A percentile compares a stretch with the other conserved stretches of the same genome.
Conservation (phyloP, 2,329 filamentous ascomycete species). For the Cytospora leucostoma region DNA sequence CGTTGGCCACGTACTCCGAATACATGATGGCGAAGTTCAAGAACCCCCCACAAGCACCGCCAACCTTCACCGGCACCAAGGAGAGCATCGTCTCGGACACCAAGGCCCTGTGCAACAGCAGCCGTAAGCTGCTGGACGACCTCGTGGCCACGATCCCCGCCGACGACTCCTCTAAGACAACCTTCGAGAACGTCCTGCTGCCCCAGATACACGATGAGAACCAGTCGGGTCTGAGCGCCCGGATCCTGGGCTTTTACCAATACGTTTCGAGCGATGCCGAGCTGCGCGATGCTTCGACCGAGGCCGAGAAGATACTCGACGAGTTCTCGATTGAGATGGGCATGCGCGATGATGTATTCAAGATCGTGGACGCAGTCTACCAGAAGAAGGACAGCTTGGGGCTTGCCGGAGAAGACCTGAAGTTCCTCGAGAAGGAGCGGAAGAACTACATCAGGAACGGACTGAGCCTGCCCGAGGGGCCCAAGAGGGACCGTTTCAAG, state of each 20-base stretch:
- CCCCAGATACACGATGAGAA: slow-evolving; percentile 78
- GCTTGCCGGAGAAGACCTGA: slow-evolving; percentile 68
- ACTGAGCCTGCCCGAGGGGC: slow-evolving; percentile 68
- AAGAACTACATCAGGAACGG: slow-evolving; percentile 78
- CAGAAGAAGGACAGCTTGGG: slow-evolving; percentile 55
- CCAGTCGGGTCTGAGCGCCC: slow-evolving; percentile 55
- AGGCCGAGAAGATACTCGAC: slow-evolving; percentile 74
- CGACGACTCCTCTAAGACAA: slow-evolving; percentile 52
- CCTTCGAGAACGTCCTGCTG: slow-evolving; percentile 56
- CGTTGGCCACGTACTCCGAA: slow-evolving; percentile 48
- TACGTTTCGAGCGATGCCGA: slow-evolving; percentile 70
- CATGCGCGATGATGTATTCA: slow-evolving; percentile 82
- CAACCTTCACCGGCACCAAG: slow-evolving; percentile 74
- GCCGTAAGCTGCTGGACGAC: slow-evolving; percentile 65
- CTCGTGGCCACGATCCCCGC: slow-evolving; percentile 62
- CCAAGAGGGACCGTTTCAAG: slow-evolving; percentile 77
- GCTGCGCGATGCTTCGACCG: slow-evolving; percentile 73
- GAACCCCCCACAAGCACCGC: slow-evolving; percentile 75
- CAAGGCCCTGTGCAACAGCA: slow-evolving; percentile 64
- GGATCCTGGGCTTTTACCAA: slow-evolving; percentile 79
- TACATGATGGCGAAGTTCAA: slow-evolving; percentile 69
- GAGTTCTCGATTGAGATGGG: slow-evolving; percentile 76
- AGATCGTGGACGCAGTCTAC: slow-evolving; percentile 61
- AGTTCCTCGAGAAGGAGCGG: slow-evolving; percentile 76
- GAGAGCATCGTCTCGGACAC: slow-evolving; percentile 68